phyloP scores from a whole-genome alignment of 1,284 basidiomycete genomes.

The Phellopilus nigrolimitatus region DNA sequence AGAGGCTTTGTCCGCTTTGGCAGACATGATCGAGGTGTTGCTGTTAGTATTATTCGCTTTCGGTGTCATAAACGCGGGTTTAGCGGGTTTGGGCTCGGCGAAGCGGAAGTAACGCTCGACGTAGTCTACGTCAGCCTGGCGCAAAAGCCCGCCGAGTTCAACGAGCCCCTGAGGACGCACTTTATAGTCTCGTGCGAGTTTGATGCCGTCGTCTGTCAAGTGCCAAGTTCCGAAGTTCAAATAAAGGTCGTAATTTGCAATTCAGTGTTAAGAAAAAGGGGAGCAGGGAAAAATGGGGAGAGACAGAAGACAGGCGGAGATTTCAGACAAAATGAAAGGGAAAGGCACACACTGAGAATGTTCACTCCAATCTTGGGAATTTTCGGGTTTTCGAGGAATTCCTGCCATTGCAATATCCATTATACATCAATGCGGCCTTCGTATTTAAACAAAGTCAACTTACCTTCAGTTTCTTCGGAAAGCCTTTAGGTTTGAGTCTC shows the following conservation, averaged over 20 bases:
- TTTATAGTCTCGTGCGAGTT: constrained; percentile 57
- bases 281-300: not conserved
- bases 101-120: constrained; percentile 27
- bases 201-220: constrained; percentile 52
- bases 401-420: constrained; percentile 28
- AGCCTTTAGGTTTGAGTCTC: constrained; percentile 26
- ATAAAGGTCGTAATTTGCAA: no score
- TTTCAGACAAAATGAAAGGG: not conserved
- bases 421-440: not conserved
- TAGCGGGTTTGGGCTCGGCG: not conserved
- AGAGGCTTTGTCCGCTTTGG: not conserved
- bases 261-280: no score
- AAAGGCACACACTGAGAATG: constrained; percentile 44
- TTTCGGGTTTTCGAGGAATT: constrained; percentile 42
- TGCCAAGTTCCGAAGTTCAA: no score
- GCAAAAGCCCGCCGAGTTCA: constrained; percentile 51
- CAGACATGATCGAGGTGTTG: no score
- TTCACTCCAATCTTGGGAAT: constrained; percentile 56
- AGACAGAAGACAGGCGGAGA: not conserved
- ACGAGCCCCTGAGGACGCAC: constrained; percentile 46
- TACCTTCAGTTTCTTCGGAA: constrained; percentile 43
- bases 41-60: no score
- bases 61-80: not conserved
- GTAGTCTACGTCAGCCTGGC: constrained; percentile 39
- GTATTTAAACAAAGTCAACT: constrained; percentile 8